Evolutionary conservation across 1,139 yeast genomes (phyloP).

Genomic region (Geotrichum carabidarum): DNA sequence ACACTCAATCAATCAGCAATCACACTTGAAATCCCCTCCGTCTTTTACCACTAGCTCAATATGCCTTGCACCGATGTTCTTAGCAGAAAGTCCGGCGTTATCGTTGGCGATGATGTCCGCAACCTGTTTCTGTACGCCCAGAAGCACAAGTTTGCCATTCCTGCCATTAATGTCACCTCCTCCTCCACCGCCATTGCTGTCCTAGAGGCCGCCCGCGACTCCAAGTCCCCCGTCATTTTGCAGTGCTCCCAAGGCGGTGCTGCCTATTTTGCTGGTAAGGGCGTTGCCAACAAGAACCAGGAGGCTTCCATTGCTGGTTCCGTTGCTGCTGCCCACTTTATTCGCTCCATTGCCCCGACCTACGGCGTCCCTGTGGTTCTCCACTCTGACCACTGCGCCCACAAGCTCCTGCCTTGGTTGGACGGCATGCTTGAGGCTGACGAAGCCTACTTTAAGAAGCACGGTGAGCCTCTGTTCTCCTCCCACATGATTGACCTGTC

Average conservation of each 20-base stretch:
- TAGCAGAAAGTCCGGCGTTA: constrained; percentile 90
- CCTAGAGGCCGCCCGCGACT: constrained; percentile 96
- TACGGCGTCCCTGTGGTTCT: constrained; percentile 94
- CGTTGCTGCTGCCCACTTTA: constrained; percentile 96
- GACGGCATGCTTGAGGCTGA: constrained; percentile 97
- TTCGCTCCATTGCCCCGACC: constrained; percentile 91
- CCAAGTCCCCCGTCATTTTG: constrained; percentile 88
- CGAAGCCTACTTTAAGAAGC: constrained; percentile 77
- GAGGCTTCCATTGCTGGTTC: constrained; percentile 91
- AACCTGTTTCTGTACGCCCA: constrained; percentile 86
- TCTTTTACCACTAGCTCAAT: background rate
- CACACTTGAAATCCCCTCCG: background rate
- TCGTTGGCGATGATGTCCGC: constrained; percentile 96
- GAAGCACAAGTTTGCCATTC: constrained; percentile 89
- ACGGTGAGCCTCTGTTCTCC: constrained; percentile 94
- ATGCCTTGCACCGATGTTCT: constrained; percentile 54
- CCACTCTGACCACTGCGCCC: constrained; percentile 98
- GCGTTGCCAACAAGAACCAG: constrained; percentile 89
- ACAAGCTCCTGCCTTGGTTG: constrained; percentile 95
- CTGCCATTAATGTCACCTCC: constrained; percentile 96
- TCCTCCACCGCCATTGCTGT: constrained; percentile 96
- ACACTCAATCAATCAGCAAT: background rate
- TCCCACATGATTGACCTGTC: constrained; percentile 98
- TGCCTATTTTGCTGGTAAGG: constrained; percentile 99
- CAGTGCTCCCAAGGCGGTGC: constrained; percentile 99